These are phyloP conservation scores for Coniochaeta sp. DNA, from an alignment of 2,329 filamentous ascomycete genomes.

Conservation along the genomic window DNA sequence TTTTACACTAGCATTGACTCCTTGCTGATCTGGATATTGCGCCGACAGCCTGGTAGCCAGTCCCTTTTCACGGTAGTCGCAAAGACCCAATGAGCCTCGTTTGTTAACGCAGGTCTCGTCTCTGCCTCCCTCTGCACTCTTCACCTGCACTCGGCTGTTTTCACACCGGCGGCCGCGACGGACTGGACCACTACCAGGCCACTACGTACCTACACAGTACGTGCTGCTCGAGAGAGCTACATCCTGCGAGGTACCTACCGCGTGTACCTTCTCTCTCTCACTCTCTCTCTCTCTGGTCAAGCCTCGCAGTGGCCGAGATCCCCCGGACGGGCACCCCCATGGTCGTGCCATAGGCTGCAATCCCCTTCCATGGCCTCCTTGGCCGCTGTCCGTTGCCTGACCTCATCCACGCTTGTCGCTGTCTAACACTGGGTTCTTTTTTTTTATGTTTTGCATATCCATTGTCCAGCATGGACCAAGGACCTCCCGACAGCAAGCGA, in stretches of 20 bases:
- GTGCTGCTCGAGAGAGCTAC: not conserved
- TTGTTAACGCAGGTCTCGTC: not conserved
- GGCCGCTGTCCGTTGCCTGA: conserved; percentile 5
- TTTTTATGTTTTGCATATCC: conserved; percentile 14
- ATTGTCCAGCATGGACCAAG: conserved; percentile 49
- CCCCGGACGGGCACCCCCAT: not conserved
- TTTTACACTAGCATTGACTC: not conserved
- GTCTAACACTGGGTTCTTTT: conserved; percentile 12
- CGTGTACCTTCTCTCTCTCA: not conserved
- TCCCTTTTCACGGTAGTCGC: not conserved
- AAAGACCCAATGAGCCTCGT: not conserved
- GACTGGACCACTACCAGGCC: not conserved
- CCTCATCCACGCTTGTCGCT: conserved; percentile 18
- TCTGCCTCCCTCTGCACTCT: not conserved
- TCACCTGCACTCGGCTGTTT: not conserved
- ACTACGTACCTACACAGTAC: too few relatives aligned
- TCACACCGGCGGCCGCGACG: not conserved
- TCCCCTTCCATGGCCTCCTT: not conserved
- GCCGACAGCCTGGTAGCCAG: not conserved
- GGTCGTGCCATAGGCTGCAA: conserved; percentile 1
- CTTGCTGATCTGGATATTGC: not conserved
- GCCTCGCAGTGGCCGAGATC: not conserved
- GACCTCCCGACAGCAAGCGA: conserved; percentile 51
- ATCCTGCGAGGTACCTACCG: not conserved
- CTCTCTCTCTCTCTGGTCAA: too few relatives aligned